These are phyloP conservation scores for Melastoma candidum DNA, from an alignment of 441 rosid species.

Conservation along the genomic window DNA sequence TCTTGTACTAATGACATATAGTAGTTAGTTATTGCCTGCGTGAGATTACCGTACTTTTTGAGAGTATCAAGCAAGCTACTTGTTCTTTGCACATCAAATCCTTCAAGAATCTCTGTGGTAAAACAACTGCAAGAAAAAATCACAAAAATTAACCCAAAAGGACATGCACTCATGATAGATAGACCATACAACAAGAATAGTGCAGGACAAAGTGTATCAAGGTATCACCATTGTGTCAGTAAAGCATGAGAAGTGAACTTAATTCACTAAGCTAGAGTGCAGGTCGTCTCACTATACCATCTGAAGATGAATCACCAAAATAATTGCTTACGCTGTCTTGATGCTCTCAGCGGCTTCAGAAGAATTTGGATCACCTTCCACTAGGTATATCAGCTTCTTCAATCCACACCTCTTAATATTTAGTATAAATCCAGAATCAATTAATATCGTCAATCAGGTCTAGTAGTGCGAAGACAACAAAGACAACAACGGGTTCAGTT, in stretches of 20 bases:
- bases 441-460: slow-evolving; percentile 1
- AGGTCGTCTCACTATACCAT: too few relatives aligned
- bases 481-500: not conserved
- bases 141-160: too few relatives aligned
- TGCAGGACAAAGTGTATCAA: too few relatives aligned
- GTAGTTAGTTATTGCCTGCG: slow-evolving; percentile 56
- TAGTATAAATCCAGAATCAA: not conserved
- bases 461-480: not conserved
- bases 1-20: slow-evolving; percentile 31
- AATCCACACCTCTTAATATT: slow-evolving; percentile 66
- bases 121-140: slow-evolving; percentile 49
- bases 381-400: slow-evolving; percentile 77
- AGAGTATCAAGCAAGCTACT: slow-evolving; percentile 62
- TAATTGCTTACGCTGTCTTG: slow-evolving; percentile 69
- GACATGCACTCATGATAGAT: too few relatives aligned
- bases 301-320: too few relatives aligned
- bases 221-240: too few relatives aligned
- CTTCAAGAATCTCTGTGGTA: slow-evolving; percentile 91
- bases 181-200: too few relatives aligned
- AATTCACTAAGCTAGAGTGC: too few relatives aligned
- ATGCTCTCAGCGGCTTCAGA: slow-evolving; percentile 88
- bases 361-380: slow-evolving; percentile 85
- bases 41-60: slow-evolving; percentile 68
- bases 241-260: too few relatives aligned
- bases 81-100: slow-evolving; percentile 83